Evolutionary conservation across 2,329 filamentous ascomycete genomes (phyloP).

Genomic region (Cladophialophora exuberans): DNA sequence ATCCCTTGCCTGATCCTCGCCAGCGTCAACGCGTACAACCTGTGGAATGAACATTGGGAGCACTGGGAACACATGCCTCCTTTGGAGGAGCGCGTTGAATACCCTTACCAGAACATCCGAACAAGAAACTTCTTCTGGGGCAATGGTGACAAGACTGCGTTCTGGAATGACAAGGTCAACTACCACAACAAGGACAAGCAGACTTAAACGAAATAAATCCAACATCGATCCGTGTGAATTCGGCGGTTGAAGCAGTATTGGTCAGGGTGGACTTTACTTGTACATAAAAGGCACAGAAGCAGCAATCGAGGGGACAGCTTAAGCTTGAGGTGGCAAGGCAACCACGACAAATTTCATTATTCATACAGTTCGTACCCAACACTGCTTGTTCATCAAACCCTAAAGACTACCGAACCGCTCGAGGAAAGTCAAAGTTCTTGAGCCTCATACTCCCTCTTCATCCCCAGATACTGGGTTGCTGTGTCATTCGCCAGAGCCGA

Average conservation of each 20-base stretch:
- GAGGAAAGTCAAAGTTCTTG: slow-evolving; percentile 10
- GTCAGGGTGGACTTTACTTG: slow-evolving; percentile 5
- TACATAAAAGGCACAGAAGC: slow-evolving; percentile 25
- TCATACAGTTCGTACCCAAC: slow-evolving; percentile 5
- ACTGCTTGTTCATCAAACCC: too few species aligned
- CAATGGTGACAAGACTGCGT: slow-evolving; percentile 77
- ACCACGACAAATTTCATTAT: slow-evolving; percentile 10
- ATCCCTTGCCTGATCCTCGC: slow-evolving; percentile 74
- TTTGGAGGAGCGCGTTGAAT: slow-evolving; percentile 88
- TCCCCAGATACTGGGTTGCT: slow-evolving; percentile 62
- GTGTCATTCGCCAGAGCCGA: slow-evolving; percentile 66
- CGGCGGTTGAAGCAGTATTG: neutral
- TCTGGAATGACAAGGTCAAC: slow-evolving; percentile 96
- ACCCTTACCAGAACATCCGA: slow-evolving; percentile 97
- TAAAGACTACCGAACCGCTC: too few species aligned
- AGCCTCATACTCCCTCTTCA: slow-evolving; percentile 51
- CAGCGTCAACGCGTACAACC: slow-evolving; percentile 79
- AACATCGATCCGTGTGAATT: neutral
- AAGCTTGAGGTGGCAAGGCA: neutral
- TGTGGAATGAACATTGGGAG: slow-evolving; percentile 97
- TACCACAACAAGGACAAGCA: slow-evolving; percentile 91
- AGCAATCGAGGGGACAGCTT: slow-evolving; percentile 4
- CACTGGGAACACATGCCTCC: slow-evolving; percentile 86
- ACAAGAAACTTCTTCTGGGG: slow-evolving; percentile 95
- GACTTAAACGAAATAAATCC: slow-evolving; percentile 37